These are phyloP conservation scores for Pisolithus albus DNA, from an alignment of 768 basidiomycete species.

Conservation along the genomic window DNA sequence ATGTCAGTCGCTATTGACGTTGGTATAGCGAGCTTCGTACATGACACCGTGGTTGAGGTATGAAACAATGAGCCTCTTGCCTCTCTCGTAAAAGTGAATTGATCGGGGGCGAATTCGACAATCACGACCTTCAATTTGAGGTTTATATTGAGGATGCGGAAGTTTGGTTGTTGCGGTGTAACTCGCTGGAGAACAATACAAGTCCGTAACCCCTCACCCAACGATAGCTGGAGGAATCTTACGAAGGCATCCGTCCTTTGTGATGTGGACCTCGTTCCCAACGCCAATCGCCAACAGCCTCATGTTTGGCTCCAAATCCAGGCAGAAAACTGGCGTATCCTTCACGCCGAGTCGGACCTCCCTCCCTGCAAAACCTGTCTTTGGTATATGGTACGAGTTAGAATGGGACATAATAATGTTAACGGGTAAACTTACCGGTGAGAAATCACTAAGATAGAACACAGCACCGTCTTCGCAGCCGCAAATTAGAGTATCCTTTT, in stretches of 20 bases:
- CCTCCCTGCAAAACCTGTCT: too few relatives aligned
- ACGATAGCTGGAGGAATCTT: neutral
- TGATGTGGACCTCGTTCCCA: neutral
- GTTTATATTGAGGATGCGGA: too few relatives aligned
- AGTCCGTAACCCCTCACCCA: neutral
- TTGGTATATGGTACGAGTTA: too few relatives aligned
- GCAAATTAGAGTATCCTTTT: too few relatives aligned
- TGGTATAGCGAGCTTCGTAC: neutral
- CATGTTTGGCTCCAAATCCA: neutral
- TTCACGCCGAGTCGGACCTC: too few relatives aligned
- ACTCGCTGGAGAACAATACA: neutral
- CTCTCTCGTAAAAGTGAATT: neutral
- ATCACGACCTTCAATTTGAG: too few relatives aligned
- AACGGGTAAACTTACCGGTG: too few relatives aligned
- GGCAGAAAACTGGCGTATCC: neutral
- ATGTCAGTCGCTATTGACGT: neutral
- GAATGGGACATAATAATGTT: too few relatives aligned
- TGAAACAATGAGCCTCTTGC: neutral
- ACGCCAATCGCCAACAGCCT: neutral
- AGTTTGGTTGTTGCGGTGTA: neutral
- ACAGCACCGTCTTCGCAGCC: too few relatives aligned
- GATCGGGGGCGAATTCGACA: too few relatives aligned
- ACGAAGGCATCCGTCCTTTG: neutral
- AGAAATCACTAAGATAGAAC: too few relatives aligned
- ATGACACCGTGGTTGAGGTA: slow-evolving; percentile 1